A percentile compares a stretch with the other conserved stretches of the same genome.
Evolutionary conservation across 805 yeast species (phyloP).

Genomic region (Pichia californica): DNA sequence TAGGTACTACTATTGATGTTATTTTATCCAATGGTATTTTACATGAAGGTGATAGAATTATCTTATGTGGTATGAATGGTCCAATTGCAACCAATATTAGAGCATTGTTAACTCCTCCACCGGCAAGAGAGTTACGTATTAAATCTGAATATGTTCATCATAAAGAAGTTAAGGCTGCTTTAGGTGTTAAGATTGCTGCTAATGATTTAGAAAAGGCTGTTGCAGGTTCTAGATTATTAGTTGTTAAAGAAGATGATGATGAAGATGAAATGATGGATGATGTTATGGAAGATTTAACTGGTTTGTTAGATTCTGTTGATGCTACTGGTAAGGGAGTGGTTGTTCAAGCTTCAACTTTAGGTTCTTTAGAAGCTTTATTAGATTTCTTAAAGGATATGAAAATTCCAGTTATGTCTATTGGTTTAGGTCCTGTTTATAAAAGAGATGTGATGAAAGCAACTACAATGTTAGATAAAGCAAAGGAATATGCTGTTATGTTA

Average conservation of each 20-base stretch:
- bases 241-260: constrained; percentile 95
- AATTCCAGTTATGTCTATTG: constrained; percentile 98
- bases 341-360: constrained; percentile 97
- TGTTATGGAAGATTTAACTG: constrained; percentile 97
- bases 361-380: constrained; percentile 93
- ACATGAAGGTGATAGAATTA: constrained; percentile 91
- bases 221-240: constrained; percentile 94
- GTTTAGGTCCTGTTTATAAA: constrained; percentile 96
- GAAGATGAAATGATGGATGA: constrained; percentile 97
- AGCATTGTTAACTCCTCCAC: constrained; percentile 96
- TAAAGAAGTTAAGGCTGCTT: constrained; percentile 97
- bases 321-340: constrained; percentile 94
- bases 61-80: constrained; percentile 96
- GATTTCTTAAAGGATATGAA: constrained; percentile 98
- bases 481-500: constrained; percentile 93
- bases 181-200: constrained; percentile 98
- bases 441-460: constrained; percentile 98
- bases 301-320: constrained; percentile 90
- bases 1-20: constrained; percentile 98
- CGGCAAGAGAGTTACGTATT: constrained; percentile 89
- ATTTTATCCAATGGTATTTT: constrained; percentile 94
- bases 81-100: constrained; percentile 95
- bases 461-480: constrained; percentile 94
- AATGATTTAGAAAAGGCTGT: constrained; percentile 97
- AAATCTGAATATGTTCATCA: constrained; percentile 96